Evolutionary conservation across 225 moss, liverwort and hornwort genomes (phyloP), one percentile per base, ranked within the genome.

Genomic region (Rhytidiadelphus loreus): DNA sequence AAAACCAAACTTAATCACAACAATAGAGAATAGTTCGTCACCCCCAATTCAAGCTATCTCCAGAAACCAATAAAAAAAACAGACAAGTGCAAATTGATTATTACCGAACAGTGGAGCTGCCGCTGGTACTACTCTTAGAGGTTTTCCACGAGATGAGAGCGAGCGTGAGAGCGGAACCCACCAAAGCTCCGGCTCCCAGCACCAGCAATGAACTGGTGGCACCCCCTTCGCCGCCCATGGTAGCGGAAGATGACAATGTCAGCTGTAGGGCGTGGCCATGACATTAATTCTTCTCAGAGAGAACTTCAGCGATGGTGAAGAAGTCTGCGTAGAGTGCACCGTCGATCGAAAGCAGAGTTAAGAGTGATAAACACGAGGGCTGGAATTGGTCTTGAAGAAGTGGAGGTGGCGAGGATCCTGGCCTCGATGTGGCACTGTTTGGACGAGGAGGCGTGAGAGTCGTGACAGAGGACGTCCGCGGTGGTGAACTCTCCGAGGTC

Each of bases 161-260:
- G 70, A 93, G 89, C 62, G 93, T 92, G 68, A 95, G 86, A 77
- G 91, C 93, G 16, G 95, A 93, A 12, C 95, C 95, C 41, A 92
- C 37, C 80, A 93, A 65, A 69, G 91, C 92, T 52, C 95, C 95
- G 52, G 92, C 89, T 52, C 95, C 95, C 84, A 95, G 86, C 87
- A 93, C 86, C 86, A 95, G 77, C 84, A 90, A 88, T 21, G 90
- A 88, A 46, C 88, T 85, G 81, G 92, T 77, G 73, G 58, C 30
- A 18, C 90, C 69, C 30, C 73, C 65, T 86, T 78, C 89, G 87
- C 87, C 87, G 77, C 91, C 93, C 93, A 93, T 93, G 77, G 84
- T 86, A 55, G 71, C 66, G 62, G 69, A 77, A 55, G 30, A 50
- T 76, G 66, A 72, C 89, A 88, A 86, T 83, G 88, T 91, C 88